Percentiles rank a stretch among this genome's conserved stretches.
phyloP scores from a whole-genome alignment of 169 alveolate species.

The Prorocentrum cordatum region DNA sequence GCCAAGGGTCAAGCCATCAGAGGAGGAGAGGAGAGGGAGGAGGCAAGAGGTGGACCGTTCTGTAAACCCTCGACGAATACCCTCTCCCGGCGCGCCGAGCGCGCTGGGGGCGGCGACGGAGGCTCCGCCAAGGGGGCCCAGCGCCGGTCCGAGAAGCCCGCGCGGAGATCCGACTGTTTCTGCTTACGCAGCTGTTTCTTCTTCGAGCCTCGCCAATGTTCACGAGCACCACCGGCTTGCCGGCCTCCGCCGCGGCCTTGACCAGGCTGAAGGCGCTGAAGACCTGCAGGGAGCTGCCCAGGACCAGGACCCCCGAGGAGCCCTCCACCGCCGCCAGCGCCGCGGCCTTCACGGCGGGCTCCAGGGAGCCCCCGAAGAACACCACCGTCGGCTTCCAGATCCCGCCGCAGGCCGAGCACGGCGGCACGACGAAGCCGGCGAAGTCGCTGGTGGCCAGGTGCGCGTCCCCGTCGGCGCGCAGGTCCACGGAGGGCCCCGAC shows the following conservation, averaged over 20 bases:
- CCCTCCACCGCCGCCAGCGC: not conserved
- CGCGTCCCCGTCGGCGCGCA: slow-evolving; percentile 65
- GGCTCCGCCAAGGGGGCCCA: no score
- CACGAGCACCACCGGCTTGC: slow-evolving; percentile 25
- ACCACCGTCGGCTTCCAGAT: slow-evolving; percentile 64
- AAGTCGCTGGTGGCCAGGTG: slow-evolving; percentile 7
- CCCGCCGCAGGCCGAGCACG: slow-evolving; percentile 38
- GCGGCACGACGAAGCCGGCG: slow-evolving; percentile 39
- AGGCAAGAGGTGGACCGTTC: no score
- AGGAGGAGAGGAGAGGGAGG: no score
- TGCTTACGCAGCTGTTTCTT: no score
- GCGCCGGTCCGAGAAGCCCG: no score
- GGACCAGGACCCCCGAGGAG: not conserved
- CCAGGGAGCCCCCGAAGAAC: slow-evolving; percentile 35
- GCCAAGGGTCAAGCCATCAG: no score
- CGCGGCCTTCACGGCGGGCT: not conserved
- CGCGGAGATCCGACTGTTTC: no score
- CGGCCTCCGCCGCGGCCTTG: not conserved
- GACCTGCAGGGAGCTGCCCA: slow-evolving; percentile 30
- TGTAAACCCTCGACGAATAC: no score
- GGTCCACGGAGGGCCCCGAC: no score
- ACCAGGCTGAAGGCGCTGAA: slow-evolving; percentile 42
- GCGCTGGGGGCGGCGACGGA: no score
- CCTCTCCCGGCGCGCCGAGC: no score
- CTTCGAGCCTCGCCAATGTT: slow-evolving; percentile 52